Base-by-base conservation (phyloP, 2,329 filamentous ascomycete genomes). In the Fusarium dlaminii region DNA sequence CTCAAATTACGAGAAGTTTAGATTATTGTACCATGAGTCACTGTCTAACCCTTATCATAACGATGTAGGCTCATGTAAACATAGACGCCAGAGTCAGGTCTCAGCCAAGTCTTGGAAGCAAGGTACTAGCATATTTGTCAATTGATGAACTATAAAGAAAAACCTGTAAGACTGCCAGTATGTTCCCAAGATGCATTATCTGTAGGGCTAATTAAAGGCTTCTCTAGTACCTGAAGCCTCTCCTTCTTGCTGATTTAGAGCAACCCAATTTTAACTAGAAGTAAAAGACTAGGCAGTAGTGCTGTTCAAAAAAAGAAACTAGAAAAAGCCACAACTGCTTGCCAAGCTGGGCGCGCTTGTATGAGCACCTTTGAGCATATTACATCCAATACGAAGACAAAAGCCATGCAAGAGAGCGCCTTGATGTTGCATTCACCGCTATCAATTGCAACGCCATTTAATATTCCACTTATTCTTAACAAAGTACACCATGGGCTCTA, bases 301-400 rank as follows among this genome's bases (percentile, higher is more conserved):
- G 43, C 14, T 46, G 5, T 20, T 14, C 0, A 8, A 6, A 6
- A 10, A 20, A 5, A 10, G 12, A 27, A 20, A 27, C n/a, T n/a
- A 10, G 4, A 8, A 27, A 46, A 29, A 22, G 24, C 27, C 24
- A 15, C 6, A 20, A 46, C 4, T 46, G 24, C 12, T 11, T 0
- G 24, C 18, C 12, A 46, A 29, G 18, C 24, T 22, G 0, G 0
- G 24, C 4, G 24, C 6, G 4, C 0, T 46, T 15, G 6, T 5
- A 46, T 46, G 24, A 46, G 18, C 18, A 14, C 2, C 18, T 46
- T 46, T 29, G 24, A 46, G 18, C 24, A 46, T 3, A 14, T 46
- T 46, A 22, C 24, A 29, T n/a, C n/a, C n/a, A n/a, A n/a, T 29
- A 11, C 8, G 1, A 29, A 24, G 42, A 45, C n/a, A 13, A 18